Percentiles rank a stretch among this genome's conserved stretches.
phyloP scores from a whole-genome alignment of 768 basidiomycete species.

The Clavulina sp. region DNA sequence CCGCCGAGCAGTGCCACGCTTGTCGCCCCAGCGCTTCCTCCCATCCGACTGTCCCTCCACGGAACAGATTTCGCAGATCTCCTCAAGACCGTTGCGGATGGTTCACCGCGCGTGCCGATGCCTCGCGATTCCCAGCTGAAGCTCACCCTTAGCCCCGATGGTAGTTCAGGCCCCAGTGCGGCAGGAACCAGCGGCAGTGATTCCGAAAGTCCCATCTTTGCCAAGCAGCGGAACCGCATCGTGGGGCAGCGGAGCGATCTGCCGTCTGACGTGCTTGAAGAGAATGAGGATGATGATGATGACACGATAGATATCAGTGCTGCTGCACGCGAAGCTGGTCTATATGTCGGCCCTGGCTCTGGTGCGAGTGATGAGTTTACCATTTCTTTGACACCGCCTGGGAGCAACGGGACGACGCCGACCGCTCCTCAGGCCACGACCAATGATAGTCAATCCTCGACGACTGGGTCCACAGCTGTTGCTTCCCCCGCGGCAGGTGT shows the following conservation, averaged over 20 bases:
- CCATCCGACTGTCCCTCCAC: constrained; percentile 80
- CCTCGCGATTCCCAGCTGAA: neutral
- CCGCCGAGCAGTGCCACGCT: no score
- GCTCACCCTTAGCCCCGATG: neutral
- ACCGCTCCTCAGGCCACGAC: no score
- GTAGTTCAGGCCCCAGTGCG: neutral
- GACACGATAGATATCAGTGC: neutral
- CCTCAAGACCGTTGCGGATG: constrained; percentile 14
- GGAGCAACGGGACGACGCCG: no score
- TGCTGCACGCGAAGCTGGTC: no score
- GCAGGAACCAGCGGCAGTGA: neutral
- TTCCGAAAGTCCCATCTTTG: no score
- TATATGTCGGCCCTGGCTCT: no score
- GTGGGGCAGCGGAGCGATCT: neutral
- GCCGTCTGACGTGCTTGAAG: neutral
- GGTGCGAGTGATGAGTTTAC: no score
- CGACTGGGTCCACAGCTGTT: no score
- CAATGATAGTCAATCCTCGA: no score
- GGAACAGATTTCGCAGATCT: constrained; percentile 52
- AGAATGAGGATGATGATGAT: neutral
- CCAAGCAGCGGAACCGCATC: neutral
- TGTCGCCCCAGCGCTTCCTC: constrained; percentile 65
- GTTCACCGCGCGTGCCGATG: neutral
- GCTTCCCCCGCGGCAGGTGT: no score
- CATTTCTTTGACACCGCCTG: no score